Base-by-base conservation (phyloP, 345 rosid genomes). In the Punica granatum region DNA sequence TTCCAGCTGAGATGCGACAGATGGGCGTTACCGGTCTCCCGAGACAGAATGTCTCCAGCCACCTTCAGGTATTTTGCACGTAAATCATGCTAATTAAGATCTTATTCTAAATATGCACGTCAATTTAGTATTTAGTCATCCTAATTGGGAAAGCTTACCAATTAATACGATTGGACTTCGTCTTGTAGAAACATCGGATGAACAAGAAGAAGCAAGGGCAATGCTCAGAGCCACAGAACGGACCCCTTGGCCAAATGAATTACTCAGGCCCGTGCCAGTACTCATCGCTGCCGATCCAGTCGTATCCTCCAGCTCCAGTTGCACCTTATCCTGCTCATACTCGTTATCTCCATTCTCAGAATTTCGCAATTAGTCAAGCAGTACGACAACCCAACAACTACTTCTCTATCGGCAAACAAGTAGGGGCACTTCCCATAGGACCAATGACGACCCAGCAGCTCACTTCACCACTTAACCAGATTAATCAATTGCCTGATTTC, bases 11-110 rank as follows among this genome's bases (percentile, higher is more conserved):
- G 31, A 70, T 81, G 84, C 69, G 64, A 41, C 48, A 36, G 64
- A 81, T 77, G 84, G 73, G 74, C 37, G 70, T 63, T 31, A 54
- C 53, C 21, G 62, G 30, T 35, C 58, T 81, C 41, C 75, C 76
- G 4, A 69, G 81, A 60, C 79, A 78, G 59, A 73, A 77, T 46
- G 62, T 80, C 54, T 80, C 81, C 11, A 80, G 84, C 51, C 81
- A 80, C 33, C 79, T 77, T 48, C 84, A 77, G 84, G 84, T 63
- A 34, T 33, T 31, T 36, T 44, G 3, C 15, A 18, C n/a, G n/a
- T 11, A 0, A 41, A 41, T 7, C 2, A 9, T 41, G 13, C 44
- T 41, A 0, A 2, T 41, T 41, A 7, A 7, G n/a, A n/a, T 41
- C 44, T 41, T 41, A 2, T 16, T 6, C 44, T 41, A 41, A 41